A percentile compares a stretch with the other conserved stretches of the same genome.
These are phyloP conservation scores for Acer yangbiense DNA, from an alignment of 345 rosid species.

Conservation along the genomic window DNA sequence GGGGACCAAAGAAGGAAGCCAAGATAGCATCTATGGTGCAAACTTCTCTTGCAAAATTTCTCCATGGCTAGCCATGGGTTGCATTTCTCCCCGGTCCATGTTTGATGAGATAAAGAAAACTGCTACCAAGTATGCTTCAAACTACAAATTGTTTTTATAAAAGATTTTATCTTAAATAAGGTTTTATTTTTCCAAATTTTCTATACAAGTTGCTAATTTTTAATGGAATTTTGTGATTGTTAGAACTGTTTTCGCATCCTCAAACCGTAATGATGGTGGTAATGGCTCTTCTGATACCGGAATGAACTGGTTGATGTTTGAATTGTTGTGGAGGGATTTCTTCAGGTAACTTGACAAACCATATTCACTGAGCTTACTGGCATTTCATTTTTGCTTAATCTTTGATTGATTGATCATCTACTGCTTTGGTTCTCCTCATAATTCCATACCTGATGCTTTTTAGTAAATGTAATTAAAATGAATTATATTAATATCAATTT, in stretches of 20 bases:
- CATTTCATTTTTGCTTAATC: background rate
- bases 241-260: conserved; percentile 37
- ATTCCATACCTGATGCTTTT: background rate
- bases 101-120: conserved; percentile 93
- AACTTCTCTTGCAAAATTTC: conserved; percentile 95
- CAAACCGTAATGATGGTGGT: conserved; percentile 35
- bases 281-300: conserved; percentile 53
- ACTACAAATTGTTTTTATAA: background rate
- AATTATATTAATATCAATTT: background rate
- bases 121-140: conserved; percentile 45
- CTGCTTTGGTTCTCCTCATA: too few species aligned
- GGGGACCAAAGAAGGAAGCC: conserved; percentile 51
- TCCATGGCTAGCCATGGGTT: conserved; percentile 92
- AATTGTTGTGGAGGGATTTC: conserved; percentile 97
- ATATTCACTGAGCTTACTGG: conserved; percentile 6
- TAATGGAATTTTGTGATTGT: conserved; percentile 18
- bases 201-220: conserved; percentile 12
- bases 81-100: conserved; percentile 91
- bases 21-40: conserved; percentile 78
- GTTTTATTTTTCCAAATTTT: background rate
- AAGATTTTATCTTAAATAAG: background rate
- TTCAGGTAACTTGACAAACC: conserved; percentile 56
- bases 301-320: conserved; percentile 80
- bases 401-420: background rate
- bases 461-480: background rate